Percentiles rank a stretch among this genome's conserved stretches.
Evolutionary conservation across 2,329 filamentous ascomycete genomes (phyloP).

Genomic region (Cercospora brassicicola): DNA sequence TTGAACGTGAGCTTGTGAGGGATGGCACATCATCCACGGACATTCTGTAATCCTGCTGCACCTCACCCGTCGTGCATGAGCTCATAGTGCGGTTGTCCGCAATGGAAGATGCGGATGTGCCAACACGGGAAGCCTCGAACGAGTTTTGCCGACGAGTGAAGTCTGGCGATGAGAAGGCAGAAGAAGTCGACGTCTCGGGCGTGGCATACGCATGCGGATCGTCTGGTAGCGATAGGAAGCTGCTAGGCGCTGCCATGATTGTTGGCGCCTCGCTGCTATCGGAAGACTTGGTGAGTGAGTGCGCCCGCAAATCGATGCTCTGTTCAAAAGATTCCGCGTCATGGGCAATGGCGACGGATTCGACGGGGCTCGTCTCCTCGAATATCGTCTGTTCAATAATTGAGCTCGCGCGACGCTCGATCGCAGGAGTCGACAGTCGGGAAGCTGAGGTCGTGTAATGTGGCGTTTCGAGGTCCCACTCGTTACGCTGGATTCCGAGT

Average conservation of each 20-base stretch:
- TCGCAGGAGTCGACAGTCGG: conserved; percentile 30
- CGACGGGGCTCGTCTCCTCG: conserved; percentile 42
- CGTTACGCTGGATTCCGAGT: conserved; percentile 26
- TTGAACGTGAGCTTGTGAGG: conserved; percentile 72
- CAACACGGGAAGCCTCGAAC: conserved; percentile 70
- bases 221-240: conserved; percentile 41
- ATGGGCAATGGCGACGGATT: conserved; percentile 46
- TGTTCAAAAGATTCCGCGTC: conserved; percentile 41
- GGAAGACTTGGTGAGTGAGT: conserved; percentile 52
- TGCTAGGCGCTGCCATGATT: conserved; percentile 39
- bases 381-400: conserved; percentile 40
- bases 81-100: conserved; percentile 69
- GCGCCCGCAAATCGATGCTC: conserved; percentile 46
- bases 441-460: conserved; percentile 21
- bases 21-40: conserved; percentile 75
- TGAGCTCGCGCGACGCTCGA: conserved; percentile 34
- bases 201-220: conserved; percentile 58
- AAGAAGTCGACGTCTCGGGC: conserved; percentile 62
- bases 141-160: conserved; percentile 60
- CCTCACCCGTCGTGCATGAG: conserved; percentile 71
- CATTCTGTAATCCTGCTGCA: conserved; percentile 68
- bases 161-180: conserved; percentile 64
- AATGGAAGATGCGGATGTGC: conserved; percentile 72
- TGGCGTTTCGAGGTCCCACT: conserved; percentile 30
- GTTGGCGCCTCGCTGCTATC: conserved; percentile 49